These are phyloP conservation scores for Colletotrichum sp. DNA, from an alignment of 2,329 filamentous ascomycete species.

Conservation along the genomic window DNA sequence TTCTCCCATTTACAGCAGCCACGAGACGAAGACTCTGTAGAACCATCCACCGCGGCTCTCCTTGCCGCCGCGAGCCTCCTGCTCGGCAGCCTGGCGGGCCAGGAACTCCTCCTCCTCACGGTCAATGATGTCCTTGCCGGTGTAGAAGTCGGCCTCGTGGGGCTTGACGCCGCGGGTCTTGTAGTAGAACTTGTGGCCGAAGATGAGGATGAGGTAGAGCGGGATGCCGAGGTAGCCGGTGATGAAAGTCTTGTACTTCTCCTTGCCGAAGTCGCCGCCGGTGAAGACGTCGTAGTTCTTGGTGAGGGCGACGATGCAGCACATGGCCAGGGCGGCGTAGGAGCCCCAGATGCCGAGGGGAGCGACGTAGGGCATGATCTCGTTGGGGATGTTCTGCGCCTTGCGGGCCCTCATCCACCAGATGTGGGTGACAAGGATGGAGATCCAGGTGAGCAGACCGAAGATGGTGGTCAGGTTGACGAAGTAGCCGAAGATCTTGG, in stretches of 20 bases:
- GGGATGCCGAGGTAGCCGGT: constrained; percentile 81
- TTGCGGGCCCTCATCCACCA: constrained; percentile 67
- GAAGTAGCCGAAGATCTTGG: constrained; percentile 57
- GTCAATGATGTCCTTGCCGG: constrained; percentile 76
- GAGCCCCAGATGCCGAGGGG: constrained; percentile 77
- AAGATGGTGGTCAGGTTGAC: constrained; percentile 73
- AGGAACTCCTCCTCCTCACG: constrained; percentile 74
- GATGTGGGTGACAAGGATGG: constrained; percentile 71
- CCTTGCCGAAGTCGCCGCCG: constrained; percentile 47
- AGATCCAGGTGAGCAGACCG: constrained; percentile 71
- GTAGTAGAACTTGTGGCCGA: constrained; percentile 67
- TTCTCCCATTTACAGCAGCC: constrained; percentile 21
- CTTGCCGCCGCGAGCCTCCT: constrained; percentile 26
- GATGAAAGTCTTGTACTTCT: constrained; percentile 73
- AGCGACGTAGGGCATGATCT: constrained; percentile 66
- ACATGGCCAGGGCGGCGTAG: constrained; percentile 70
- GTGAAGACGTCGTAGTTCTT: constrained; percentile 84
- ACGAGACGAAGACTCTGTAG: constrained; percentile 27
- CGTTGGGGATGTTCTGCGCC: constrained; percentile 62
- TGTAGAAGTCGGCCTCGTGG: constrained; percentile 70
- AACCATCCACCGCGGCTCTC: constrained; percentile 28
- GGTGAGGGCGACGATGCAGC: constrained; percentile 75
- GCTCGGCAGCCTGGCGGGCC: constrained; percentile 49
- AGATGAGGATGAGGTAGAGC: constrained; percentile 72
- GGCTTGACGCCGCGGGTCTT: constrained; percentile 61